Base-by-base conservation (phyloP, 2,329 filamentous ascomycete species). In the Cucurbitaria berberidis region DNA sequence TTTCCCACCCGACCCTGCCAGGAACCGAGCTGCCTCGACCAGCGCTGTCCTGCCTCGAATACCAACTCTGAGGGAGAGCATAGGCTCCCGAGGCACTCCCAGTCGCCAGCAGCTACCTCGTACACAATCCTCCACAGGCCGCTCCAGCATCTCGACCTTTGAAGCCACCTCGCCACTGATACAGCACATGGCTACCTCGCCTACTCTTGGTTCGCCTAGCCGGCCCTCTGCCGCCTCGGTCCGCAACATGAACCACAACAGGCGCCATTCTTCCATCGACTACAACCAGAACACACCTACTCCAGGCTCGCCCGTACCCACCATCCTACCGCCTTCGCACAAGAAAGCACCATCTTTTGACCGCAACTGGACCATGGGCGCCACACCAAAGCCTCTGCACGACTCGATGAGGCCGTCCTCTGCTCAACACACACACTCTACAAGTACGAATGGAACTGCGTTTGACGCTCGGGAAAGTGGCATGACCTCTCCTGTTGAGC, bases 261-360 rank as follows among this genome's bases (percentile, higher is more conserved):
- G 92, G 36, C 88, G 92, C 53, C 92, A 96, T 76, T 97, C 93
- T 1, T 95, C 91, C 2, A 91, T 90, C 43, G 91, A 96, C 63
- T 89, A 87, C 69, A 82, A 85, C 45, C 57, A 65, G 19, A 70
- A 59, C 38, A 57, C 67, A 6, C 59, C 69, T 6, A 62, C 64
- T 8, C 68, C 71, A 7, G 64, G 52, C 15, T 55, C 62, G 1
- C 35, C 60, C 2, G 55, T 55, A 18, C 36, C 53, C 19, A 54
- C 59, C 58, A 19, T 57, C 66, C 13, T 48, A 60, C 21, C 68
- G 68, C 29, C 64, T 11, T 68, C 69, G 27, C 83, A 86, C 61
- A 77, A 78, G 53, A 85, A 85, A 62, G 81, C 83, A 38, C 75
- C 81, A 1, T 87, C 85, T 0, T 81, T 87, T 45, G 85, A 87